Conservation (phyloP, 2,329 filamentous ascomycete species). For the Parascedosporium putredinis region DNA sequence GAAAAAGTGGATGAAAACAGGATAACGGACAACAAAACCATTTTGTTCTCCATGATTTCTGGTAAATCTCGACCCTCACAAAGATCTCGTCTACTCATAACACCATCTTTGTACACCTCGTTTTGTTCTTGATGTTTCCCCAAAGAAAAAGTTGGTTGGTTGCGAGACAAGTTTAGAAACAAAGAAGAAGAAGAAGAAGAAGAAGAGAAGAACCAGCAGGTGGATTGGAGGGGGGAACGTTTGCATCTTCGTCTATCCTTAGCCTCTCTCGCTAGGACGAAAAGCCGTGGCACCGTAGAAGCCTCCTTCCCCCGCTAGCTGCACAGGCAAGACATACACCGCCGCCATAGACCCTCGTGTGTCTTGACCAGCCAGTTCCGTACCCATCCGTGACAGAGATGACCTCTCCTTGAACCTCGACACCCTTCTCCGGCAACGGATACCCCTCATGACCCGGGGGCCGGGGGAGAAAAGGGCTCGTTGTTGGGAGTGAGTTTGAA, state of each 20-base stretch:
- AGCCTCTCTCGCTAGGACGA: conserved; percentile 40
- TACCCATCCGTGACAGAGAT: conserved; percentile 36
- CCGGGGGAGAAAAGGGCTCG: conserved; percentile 35
- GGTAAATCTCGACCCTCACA: no score
- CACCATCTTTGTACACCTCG: no score
- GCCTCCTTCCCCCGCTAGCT: conserved; percentile 34
- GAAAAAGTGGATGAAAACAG: no score
- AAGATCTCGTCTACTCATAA: no score
- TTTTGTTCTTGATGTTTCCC: no score
- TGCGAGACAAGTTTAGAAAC: no score
- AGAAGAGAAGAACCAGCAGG: no score
- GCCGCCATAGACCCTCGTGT: conserved; percentile 49
- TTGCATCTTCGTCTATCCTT: not conserved
- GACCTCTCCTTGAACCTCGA: conserved; percentile 39
- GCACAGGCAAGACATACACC: conserved; percentile 46
- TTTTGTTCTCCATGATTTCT: no score
- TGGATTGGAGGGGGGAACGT: not conserved
- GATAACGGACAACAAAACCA: no score
- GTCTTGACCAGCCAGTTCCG: conserved; percentile 43
- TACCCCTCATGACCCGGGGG: conserved; percentile 20
- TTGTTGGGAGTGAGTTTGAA: conserved; percentile 39
- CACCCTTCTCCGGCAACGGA: conserved; percentile 18
- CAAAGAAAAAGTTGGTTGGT: no score
- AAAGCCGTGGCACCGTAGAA: conserved; percentile 37
- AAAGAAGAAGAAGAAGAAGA: no score